Conservation (phyloP, 331 rosid genomes). For the Phaseolus coccineus region DNA sequence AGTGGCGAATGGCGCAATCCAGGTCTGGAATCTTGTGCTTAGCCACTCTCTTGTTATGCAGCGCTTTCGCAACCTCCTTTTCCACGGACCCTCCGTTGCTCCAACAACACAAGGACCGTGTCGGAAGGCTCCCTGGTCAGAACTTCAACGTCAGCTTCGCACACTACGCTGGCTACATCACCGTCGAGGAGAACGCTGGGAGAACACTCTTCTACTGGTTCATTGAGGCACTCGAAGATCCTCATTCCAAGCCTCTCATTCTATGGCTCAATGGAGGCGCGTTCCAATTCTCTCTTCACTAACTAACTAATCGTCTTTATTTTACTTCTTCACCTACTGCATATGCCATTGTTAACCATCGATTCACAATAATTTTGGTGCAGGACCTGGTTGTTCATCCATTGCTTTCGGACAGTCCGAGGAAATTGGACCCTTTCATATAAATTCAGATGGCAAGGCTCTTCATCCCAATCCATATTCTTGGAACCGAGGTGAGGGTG, state of each 20-base stretch:
- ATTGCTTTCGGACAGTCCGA: conserved; percentile 91
- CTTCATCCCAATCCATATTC: conserved; percentile 77
- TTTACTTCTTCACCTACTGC: neutral
- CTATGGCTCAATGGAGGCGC: conserved; percentile 91
- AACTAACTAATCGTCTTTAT: neutral
- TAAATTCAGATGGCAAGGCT: conserved; percentile 68
- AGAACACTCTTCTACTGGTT: conserved; percentile 87
- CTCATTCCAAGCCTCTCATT: conserved; percentile 73
- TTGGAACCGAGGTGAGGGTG: conserved; percentile 89
- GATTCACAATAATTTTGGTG: neutral
- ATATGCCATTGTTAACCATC: neutral
- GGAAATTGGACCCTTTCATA: conserved; percentile 91
- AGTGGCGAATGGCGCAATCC: neutral
- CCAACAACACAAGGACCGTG: conserved; percentile 61
- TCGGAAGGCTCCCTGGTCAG: conserved; percentile 71
- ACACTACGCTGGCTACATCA: conserved; percentile 80
- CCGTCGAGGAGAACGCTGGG: conserved; percentile 67
- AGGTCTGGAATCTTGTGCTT: neutral
- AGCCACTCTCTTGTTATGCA: neutral
- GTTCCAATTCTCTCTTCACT: neutral
- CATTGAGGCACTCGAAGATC: conserved; percentile 65
- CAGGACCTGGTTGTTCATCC: conserved; percentile 97
- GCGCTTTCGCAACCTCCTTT: neutral
- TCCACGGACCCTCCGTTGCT: conserved; percentile 44
- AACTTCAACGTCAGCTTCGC: conserved; percentile 58